Evolutionary conservation across 208 protist genomes (phyloP).

Genomic region (Herpetomonas muscarum): DNA sequence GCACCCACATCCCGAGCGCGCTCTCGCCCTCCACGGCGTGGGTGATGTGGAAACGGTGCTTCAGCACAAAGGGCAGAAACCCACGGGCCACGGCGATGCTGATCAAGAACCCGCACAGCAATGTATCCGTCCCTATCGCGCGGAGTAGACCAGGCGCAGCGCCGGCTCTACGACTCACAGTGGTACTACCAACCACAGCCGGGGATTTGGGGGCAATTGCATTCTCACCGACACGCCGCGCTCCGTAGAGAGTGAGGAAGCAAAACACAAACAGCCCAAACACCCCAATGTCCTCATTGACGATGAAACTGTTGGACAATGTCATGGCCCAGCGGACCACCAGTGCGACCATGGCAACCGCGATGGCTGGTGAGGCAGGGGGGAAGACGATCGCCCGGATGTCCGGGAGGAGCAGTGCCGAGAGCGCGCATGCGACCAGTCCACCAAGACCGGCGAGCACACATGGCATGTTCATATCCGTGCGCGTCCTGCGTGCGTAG

Average conservation of each 20-base stretch:
- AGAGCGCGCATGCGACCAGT: slow-evolving; percentile 38
- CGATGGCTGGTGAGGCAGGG: slow-evolving; percentile 10
- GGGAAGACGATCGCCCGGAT: slow-evolving; percentile 16
- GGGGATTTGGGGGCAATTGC: not conserved
- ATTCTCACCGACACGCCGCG: not conserved
- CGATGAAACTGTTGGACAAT: slow-evolving; percentile 77
- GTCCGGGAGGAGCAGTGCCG: slow-evolving; percentile 27
- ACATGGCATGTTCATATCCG: slow-evolving; percentile 35
- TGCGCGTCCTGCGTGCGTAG: slow-evolving; percentile 39
- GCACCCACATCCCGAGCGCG: slow-evolving; percentile 25
- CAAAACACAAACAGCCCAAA: slow-evolving; percentile 19
- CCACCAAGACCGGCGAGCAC: slow-evolving; percentile 45
- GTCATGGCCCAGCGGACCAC: slow-evolving; percentile 39
- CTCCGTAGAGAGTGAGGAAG: not conserved
- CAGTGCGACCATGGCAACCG: slow-evolving; percentile 32
- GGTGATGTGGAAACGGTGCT: slow-evolving; percentile 48
- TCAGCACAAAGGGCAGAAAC: slow-evolving; percentile 29
- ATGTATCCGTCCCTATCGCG: not conserved
- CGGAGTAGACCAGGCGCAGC: no score
- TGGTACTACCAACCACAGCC: not conserved
- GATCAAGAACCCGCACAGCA: not conserved
- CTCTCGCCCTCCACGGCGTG: slow-evolving; percentile 41
- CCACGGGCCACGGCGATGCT: not conserved
- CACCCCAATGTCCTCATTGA: slow-evolving; percentile 63
- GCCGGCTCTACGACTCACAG: no score